Percentiles rank a stretch among this genome's conserved stretches.
Conservation (phyloP, 148 eudicot species). For the Heliamphora exappendiculata region DNA sequence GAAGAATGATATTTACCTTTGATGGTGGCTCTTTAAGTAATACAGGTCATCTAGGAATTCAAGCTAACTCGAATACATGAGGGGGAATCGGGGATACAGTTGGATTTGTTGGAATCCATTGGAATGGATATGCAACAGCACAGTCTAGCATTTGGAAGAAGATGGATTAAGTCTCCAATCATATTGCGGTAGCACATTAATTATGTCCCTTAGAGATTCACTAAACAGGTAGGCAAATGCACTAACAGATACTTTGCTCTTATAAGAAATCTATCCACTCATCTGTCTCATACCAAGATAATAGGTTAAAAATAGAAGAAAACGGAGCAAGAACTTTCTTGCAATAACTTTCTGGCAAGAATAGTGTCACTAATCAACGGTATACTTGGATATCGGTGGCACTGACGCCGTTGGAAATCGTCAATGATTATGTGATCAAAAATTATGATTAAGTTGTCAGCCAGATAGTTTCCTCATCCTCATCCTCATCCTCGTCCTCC, state of each 20-base stretch:
- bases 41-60: slow-evolving; percentile 3
- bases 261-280: not conserved
- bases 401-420: no score
- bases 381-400: no score
- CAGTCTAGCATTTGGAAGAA: not conserved
- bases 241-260: no score
- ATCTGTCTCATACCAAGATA: not conserved
- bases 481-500: no score
- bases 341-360: no score
- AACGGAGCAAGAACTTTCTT: not conserved
- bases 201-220: no score
- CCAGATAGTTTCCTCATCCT: no score
- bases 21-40: not conserved
- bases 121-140: not conserved
- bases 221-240: no score
- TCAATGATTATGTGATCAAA: no score
- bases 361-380: no score
- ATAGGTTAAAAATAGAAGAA: not conserved
- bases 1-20: not conserved
- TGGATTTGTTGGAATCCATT: not conserved
- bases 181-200: not conserved
- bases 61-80: not conserved
- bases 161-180: not conserved
- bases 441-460: no score
- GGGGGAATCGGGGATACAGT: not conserved